Base-by-base conservation (phyloP, 2,329 filamentous ascomycete genomes). In the Aspergillus neotritici region DNA sequence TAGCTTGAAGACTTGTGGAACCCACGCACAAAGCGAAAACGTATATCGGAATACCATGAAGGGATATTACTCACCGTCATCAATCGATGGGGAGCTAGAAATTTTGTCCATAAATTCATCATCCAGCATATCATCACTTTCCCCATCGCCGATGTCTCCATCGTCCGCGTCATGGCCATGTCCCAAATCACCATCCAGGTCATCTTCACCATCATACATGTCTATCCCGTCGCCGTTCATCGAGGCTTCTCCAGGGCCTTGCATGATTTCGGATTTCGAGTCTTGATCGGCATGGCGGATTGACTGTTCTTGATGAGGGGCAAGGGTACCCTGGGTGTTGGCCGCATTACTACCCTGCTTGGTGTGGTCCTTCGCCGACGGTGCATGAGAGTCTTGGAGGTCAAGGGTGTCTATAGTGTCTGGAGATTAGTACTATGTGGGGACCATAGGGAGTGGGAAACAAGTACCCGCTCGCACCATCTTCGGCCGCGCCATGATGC, bases 61-160 rank as follows among this genome's bases (percentile, higher is more conserved):
- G 35, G 28, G 39, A 29, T 16, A 32, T 31, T 37, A 48, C 52
- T 41, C 37, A 98, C 91, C 91, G 84, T 97, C 91, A 76, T 94
- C 89, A 69, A 98, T 98, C 58, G 91, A 97, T 63, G 93, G 93
- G 59, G 91, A 97, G 69, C 90, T 97, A 60, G 91, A 97, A 54
- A 98, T 96, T 69, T 93, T 93, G 73, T 97, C 93, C 86, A 94
- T 88, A 82, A 95, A 83, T 67, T 97, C 91, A 68, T 96, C 83
- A 61, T 94, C 89, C 65, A 89, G 71, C 57, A 86, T 79, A 55
- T 86, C 85, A 48, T 79, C 77, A 29, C 69, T 71, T 49, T 87
- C 80, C 37, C 76, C 86, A 57, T 84, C 83, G 37, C 80, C 81
- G 52, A 72, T 64, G 41, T 79, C 75, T 11, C 61, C 68, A 40